Conservation (phyloP, 257 asterid species). For the Salvia splendens region DNA sequence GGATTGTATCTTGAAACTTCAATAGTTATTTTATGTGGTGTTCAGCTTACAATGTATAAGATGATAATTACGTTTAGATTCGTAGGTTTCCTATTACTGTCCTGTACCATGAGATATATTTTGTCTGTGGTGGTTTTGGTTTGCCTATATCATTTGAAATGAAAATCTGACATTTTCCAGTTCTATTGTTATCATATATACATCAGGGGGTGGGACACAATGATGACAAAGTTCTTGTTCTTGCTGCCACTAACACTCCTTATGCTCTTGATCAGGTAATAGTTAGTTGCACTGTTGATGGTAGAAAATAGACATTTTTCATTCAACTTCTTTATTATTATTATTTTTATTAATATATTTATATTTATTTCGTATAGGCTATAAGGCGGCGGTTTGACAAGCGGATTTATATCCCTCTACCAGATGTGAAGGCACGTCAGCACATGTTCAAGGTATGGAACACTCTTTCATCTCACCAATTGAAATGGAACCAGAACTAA, state of each 20-base stretch:
- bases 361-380: slow-evolving; percentile 52
- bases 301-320: neutral
- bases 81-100: neutral
- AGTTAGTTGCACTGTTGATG: slow-evolving; percentile 5
- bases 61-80: neutral
- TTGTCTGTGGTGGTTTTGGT: neutral
- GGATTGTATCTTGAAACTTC: too few species aligned
- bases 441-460: slow-evolving; percentile 90
- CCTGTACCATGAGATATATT: neutral
- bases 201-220: slow-evolving; percentile 93
- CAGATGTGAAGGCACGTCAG: slow-evolving; percentile 88
- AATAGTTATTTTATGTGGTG: neutral
- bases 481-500: slow-evolving; percentile 12
- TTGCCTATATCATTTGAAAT: neutral
- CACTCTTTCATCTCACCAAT: slow-evolving; percentile 18
- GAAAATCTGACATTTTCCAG: slow-evolving; percentile 14
- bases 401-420: slow-evolving; percentile 96
- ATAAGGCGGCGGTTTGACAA: slow-evolving; percentile 93
- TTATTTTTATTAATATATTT: slow-evolving; percentile 10
- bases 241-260: slow-evolving; percentile 98
- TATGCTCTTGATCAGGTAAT: slow-evolving; percentile 96
- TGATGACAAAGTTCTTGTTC: slow-evolving; percentile 97
- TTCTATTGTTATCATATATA: slow-evolving; percentile 28
- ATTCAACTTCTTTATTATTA: neutral
- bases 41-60: slow-evolving; percentile 11